These are phyloP conservation scores for Neofusicoccum laricinum DNA, from an alignment of 2,329 filamentous ascomycete species.

Conservation along the genomic window DNA sequence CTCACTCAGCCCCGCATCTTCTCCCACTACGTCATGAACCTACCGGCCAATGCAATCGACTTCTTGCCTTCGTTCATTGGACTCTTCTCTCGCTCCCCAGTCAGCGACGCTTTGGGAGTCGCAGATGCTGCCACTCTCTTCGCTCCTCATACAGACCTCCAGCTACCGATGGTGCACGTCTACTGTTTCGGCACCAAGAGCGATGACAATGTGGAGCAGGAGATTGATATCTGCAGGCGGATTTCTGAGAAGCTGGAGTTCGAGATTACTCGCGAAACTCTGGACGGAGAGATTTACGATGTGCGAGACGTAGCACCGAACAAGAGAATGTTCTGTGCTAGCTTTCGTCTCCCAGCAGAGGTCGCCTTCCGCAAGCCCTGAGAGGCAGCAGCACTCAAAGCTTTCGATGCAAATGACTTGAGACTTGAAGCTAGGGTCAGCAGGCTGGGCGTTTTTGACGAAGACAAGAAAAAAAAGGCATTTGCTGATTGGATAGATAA, in stretches of 20 bases:
- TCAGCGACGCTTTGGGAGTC: neutral
- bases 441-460: neutral
- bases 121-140: slow-evolving; percentile 26
- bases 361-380: slow-evolving; percentile 64
- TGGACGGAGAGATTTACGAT: slow-evolving; percentile 55
- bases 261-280: slow-evolving; percentile 56
- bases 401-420: neutral
- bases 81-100: slow-evolving; percentile 61
- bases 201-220: slow-evolving; percentile 64
- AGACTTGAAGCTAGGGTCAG: neutral
- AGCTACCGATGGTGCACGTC: slow-evolving; percentile 82
- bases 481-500: neutral
- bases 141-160: slow-evolving; percentile 45
- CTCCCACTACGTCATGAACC: slow-evolving; percentile 97
- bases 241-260: slow-evolving; percentile 61
- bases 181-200: slow-evolving; percentile 89
- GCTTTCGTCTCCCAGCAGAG: slow-evolving; percentile 76
- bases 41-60: slow-evolving; percentile 82
- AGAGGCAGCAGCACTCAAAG: neutral
- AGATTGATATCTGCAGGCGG: slow-evolving; percentile 61
- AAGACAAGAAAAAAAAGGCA: neutral
- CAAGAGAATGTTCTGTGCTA: slow-evolving; percentile 96
- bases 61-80: slow-evolving; percentile 79
- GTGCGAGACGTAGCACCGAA: slow-evolving; percentile 88
- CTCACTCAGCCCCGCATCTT: slow-evolving; percentile 67